Base-by-base conservation (phyloP, 2,329 filamentous ascomycete genomes). In the Coniochaeta hoffmannii region DNA sequence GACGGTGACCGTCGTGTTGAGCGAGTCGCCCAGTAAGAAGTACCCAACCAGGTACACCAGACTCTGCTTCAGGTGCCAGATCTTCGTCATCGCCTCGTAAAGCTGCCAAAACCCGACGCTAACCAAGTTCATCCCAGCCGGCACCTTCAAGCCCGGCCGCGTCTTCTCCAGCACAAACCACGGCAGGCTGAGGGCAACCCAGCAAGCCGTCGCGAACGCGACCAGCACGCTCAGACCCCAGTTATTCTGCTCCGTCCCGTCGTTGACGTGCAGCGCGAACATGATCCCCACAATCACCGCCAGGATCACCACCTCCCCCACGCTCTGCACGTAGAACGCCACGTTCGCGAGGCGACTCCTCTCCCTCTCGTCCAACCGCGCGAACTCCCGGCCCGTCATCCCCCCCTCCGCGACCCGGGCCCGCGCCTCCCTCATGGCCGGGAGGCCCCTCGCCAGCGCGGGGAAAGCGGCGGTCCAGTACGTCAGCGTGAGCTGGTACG, bases 1-100 rank as follows among this genome's bases (percentile, higher is more conserved):
- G 22, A 88, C 83, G 0, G 86, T 88, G 5, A 87, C 82, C 0
- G 85, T 87, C 0, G 86, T 89, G 65, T 88, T 88, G 34, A 88
- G 73, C 1, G 81, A 84, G 67, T 88, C 86, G n/a, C 83, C 85
- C 0, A 88, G 76, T 1, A 88, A 72, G 64, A 88, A 88, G 63
- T 87, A 88, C 3, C 80, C 83, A 41, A 83, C 76, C 0, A 89
- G 75, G 65, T 88, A 88, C 17, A 86, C 71, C 28, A 88, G 66
- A 59, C 79, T 85, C 68, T 88, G 86, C 64, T 81, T 84, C 46
- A 88, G 68, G 35, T 80, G 77, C 79, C 82, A 85, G 15, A 88
- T 81, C 64, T 86, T 78, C 0, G 68, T 71, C 1, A 80, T 56
- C 0, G 85, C 85, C 59, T 81, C 73, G 56, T 73, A 76, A 0